Evolutionary conservation across 1,284 basidiomycete genomes (phyloP), one percentile per base, ranked within the genome.

Genomic region (Puccinia triticina): DNA sequence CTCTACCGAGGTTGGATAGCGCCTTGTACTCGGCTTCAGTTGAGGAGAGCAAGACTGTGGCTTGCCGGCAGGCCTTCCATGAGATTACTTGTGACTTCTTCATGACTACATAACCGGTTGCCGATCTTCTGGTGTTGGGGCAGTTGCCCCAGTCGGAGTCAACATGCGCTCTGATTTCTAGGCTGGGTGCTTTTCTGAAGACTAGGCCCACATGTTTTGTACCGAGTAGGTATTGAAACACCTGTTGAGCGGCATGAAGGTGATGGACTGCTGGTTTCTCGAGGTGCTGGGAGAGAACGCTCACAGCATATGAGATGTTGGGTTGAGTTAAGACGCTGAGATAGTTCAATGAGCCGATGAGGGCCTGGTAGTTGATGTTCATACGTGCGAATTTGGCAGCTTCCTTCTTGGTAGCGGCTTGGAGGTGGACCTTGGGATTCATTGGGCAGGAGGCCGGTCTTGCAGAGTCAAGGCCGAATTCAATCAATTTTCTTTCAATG

Each of bases 401-500:
- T 8, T 57, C 55, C 4, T n/a, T n/a, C n/a, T 57, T 5, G 21
- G 55, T 18, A 7, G 55, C 16, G 8, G 55, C 21, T 18, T 57
- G 4, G 5, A 83, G 88, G 96, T 83, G 95, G 96, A 93, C 94
- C 92, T 85, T 86, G 85, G 85, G 84, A 83, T 67, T 81, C 12
- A 66, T 2, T 8, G 61, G 61, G 26, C 61, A 66, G 2, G 32
- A 66, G 2, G 61, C 61, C 16, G 23, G 16, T 4, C 8, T 4
- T 29, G 4, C 23, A n/a, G 4, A 7, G 5, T 59, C 23, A 59
- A 66, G 23, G 7, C 34, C 34, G 18, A 29, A 66, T 32, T 66
- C 32, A 2, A 14, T 29, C 32, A 66, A 8, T 26, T 66, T 66
- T 66, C 61, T 2, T 32, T 66, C 61, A 7, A 66, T 18, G 26